A percentile compares a stretch with the other conserved stretches of the same genome.
Evolutionary conservation across 106 monocot species (phyloP).

Genomic region (Dendrobium huoshanense): DNA sequence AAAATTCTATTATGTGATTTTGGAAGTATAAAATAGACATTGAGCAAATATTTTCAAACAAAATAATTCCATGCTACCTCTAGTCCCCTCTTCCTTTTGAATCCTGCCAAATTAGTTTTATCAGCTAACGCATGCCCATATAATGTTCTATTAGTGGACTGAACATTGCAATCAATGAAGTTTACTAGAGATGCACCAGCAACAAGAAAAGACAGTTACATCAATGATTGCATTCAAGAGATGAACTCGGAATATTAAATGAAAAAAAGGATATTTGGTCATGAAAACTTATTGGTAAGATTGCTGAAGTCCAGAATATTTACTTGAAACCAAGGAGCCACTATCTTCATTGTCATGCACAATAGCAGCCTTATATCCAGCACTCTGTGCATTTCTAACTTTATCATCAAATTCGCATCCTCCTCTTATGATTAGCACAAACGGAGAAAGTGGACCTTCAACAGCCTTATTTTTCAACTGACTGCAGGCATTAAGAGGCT

Average conservation of each 20-base stretch:
- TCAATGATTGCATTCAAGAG: neutral
- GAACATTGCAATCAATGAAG: neutral
- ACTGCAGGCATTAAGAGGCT: constrained; percentile 83
- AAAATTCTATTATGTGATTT: neutral
- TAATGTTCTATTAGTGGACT: neutral
- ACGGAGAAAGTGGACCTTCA: constrained; percentile 38
- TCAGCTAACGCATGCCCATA: neutral
- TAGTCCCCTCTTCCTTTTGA: neutral
- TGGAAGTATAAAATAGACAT: neutral
- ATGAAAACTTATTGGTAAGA: neutral
- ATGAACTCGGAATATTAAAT: neutral
- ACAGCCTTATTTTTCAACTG: constrained; percentile 40
- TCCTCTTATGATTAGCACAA: constrained; percentile 76
- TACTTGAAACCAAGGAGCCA: constrained; percentile 63
- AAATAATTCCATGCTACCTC: neutral
- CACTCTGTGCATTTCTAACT: constrained; percentile 75
- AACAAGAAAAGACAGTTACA: neutral
- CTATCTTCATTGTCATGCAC: constrained; percentile 68
- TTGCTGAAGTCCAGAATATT: constrained; percentile 3
- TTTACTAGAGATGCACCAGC: neutral
- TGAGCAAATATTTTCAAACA: neutral
- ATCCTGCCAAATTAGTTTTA: neutral
- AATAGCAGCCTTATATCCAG: constrained; percentile 77
- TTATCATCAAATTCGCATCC: constrained; percentile 84
- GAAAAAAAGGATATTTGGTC: neutral